Evolutionary conservation across 805 yeast species (phyloP), one percentile per base, ranked within the genome.

Genomic region (Kodamaea sagamina): DNA sequence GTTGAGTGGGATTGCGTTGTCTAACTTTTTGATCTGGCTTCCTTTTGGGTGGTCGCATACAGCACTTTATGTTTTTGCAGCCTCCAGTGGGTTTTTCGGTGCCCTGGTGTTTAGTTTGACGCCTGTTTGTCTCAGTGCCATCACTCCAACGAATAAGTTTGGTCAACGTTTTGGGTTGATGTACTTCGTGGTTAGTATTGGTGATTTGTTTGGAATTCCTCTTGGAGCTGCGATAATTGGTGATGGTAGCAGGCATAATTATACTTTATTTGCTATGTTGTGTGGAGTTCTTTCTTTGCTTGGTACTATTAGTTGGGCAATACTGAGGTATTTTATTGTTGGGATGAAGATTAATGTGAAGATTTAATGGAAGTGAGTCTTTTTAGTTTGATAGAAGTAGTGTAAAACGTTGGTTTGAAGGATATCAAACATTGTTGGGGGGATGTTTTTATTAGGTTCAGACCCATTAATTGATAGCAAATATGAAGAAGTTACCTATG

Each of bases 121-220:
- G 0, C 89, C 92, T 0, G 81, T 79, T 3, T 84, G 90, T 47
- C 73, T 83, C n/a, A 77, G 86, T 0, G 76, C 77, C 36, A 78
- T 86, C 21, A 77, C 83, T n/a, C 74, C 73, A 11, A 81, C 83
- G 0, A 68, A 73, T 46, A 77, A 81, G 43, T 84, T 83, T 57
- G 90, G 90, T 13, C 80, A 78, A 48, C 63, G 84, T 15, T 85
- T 79, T 50, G 89, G 89, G 0, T 72, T 87, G 11, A 74, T 81
- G 47, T 83, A 81, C 57, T 79, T 79, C 38, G 60, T 80, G 52
- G 80, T 78, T 9, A 75, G 87, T 39, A 44, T 59, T 15, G 68
- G 67, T 3, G 61, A 63, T 39, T 52, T 68, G 32, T 54, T 67
- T 35, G 73, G 72, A 7, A 53, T 68, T 6, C 72, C 72, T 1